phyloP scores from a whole-genome alignment of 495 filamentous ascomycete genomes.

The Hypoxylon cercidicola region DNA sequence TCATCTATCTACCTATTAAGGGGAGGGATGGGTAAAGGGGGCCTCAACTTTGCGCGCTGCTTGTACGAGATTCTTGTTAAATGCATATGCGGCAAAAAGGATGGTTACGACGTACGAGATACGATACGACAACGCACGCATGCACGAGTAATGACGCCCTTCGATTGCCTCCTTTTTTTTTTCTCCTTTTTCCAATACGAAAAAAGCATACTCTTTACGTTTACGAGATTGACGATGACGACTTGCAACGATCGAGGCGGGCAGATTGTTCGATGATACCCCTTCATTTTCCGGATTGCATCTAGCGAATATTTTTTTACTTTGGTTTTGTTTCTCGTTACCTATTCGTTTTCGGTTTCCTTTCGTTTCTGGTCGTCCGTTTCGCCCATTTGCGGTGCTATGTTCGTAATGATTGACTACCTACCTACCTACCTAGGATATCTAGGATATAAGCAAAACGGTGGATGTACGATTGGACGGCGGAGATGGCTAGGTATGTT shows the following conservation, averaged over 20 bases:
- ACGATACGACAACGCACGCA: neutral
- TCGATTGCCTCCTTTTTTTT: neutral
- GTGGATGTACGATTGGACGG: neutral
- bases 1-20: neutral
- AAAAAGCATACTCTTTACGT: neutral
- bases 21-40: neutral
- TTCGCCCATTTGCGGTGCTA: neutral
- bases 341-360: neutral
- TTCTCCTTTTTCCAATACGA: neutral
- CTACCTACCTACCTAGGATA: neutral
- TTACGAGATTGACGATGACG: conserved; percentile 29
- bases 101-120: neutral
- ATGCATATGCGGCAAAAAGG: too few relatives aligned
- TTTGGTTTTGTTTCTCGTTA: conserved; percentile 17
- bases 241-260: conserved; percentile 14
- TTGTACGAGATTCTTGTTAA: too few relatives aligned
- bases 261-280: conserved; percentile 41
- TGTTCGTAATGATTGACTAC: neutral
- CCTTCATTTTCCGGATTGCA: conserved; percentile 16
- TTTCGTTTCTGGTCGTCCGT: neutral
- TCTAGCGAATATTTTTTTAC: conserved; percentile 27
- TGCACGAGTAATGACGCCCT: conserved; percentile 1
- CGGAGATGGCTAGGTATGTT: too few relatives aligned
- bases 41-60: neutral
- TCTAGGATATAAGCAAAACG: neutral